These are phyloP conservation scores for Coprinopsis sp. DNA, from an alignment of 768 basidiomycete genomes.

Conservation along the genomic window DNA sequence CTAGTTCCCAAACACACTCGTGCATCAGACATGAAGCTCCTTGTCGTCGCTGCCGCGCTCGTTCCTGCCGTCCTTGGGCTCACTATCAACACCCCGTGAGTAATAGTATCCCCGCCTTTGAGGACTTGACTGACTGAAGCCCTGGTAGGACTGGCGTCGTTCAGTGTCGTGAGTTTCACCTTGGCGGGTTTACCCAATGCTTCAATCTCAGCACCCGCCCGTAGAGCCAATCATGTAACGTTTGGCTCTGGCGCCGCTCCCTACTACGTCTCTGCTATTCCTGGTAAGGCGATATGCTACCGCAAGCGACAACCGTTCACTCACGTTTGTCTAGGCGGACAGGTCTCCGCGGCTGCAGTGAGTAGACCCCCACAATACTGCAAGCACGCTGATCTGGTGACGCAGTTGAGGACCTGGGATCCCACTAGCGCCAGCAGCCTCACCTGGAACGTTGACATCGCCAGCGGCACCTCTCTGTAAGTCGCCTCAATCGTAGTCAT, in stretches of 20 bases:
- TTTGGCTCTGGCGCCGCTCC: conserved; percentile 53
- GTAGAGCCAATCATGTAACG: conserved; percentile 55
- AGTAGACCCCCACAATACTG: conserved; percentile 17
- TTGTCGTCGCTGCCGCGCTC: conserved; percentile 29
- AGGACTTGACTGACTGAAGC: not conserved
- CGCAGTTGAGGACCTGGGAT: conserved; percentile 53
- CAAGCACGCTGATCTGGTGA: conserved; percentile 17
- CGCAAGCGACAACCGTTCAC: no score
- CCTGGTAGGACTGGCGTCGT: conserved; percentile 25
- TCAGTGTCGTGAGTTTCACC: conserved; percentile 32
- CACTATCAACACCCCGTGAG: conserved; percentile 70
- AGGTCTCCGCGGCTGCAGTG: conserved; percentile 49
- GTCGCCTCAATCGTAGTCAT: conserved; percentile 13
- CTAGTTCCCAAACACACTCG: conserved; percentile 12
- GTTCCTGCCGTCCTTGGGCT: conserved; percentile 37
- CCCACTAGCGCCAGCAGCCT: conserved; percentile 33
- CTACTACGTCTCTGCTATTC: conserved; percentile 57
- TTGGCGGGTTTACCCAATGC: conserved; percentile 32
- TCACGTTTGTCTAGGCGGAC: conserved; percentile 45
- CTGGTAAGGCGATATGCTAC: conserved; percentile 43
- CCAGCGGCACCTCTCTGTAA: conserved; percentile 43
- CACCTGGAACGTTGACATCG: conserved; percentile 56
- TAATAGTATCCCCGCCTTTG: conserved; percentile 14
- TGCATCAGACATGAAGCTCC: conserved; percentile 32
- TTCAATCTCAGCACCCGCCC: conserved; percentile 5